Base-by-base conservation (phyloP, 1,284 basidiomycete species). In the Trametes sp. region DNA sequence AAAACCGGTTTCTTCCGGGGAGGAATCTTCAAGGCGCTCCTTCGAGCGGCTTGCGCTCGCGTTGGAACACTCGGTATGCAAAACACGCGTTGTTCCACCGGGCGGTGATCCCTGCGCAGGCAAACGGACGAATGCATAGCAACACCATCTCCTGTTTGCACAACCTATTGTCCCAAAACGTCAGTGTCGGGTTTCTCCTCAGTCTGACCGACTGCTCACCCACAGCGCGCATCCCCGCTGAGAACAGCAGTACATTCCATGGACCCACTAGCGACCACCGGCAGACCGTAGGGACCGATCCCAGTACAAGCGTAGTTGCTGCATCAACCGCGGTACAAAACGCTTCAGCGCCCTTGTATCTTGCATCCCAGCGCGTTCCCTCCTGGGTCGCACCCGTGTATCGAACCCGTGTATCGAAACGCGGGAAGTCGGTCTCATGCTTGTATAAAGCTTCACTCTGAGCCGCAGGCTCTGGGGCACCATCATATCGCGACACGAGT, bases 271-370 rank as follows among this genome's bases (percentile, higher is more conserved):
- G 2, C 38, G 38, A 14, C 19, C 16, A 19, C 6, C 23, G 19
- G 14, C 19, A 21, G 10, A n/a, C 11, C 19, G 13, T 16, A 21
- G 19, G 46, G n/a, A n/a, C n/a, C n/a, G n/a, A n/a, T n/a, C n/a
- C 42, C 31, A 48, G 52, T 48, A 54, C 57, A 54, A 45, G 45
- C n/a, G 33, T 44, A 6, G 42, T 59, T 44, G 57, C 51, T 35
- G 31, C 57, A 35, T 28, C 33, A 28, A 59, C 57, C 50, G 57
- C 57, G 51, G 51, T 44, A 54, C 44, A 59, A 33, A 59, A 53
- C 42, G 50, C 36, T 42, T 19, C 57, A 59, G 33, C 7, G 51
- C 57, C 42, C 33, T 53, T 19, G n/a, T n/a, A n/a, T n/a, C n/a
- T n/a, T n/a, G n/a, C n/a, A n/a, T n/a, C n/a, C n/a, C 16, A 36